These are phyloP conservation scores for Aspergillus unguis DNA, from an alignment of 2,329 filamentous ascomycete genomes.

Conservation along the genomic window DNA sequence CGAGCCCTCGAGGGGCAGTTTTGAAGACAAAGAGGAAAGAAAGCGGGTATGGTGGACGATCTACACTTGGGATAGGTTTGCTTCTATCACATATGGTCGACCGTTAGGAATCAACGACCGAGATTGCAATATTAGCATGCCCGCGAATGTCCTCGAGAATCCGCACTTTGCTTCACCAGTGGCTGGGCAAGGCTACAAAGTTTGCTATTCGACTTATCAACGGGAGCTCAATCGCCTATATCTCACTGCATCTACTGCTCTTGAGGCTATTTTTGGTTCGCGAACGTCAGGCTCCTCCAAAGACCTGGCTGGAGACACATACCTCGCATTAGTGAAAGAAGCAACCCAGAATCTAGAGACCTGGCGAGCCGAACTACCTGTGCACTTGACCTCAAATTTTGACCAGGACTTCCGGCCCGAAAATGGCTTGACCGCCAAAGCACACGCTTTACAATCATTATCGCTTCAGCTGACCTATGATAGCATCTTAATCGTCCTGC, in stretches of 20 bases:
- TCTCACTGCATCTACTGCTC: constrained; percentile 22
- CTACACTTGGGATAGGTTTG: constrained; percentile 44
- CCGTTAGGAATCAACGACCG: constrained; percentile 44
- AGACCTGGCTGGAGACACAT: constrained; percentile 18
- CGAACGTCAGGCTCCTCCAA: constrained; percentile 20
- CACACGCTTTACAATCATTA: constrained; percentile 37
- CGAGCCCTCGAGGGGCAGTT: constrained; percentile 20
- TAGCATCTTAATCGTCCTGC: constrained; percentile 43
- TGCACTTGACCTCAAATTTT: constrained; percentile 19
- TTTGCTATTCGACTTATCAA: constrained; percentile 25
- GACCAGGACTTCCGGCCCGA: constrained; percentile 16
- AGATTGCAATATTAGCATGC: constrained; percentile 37
- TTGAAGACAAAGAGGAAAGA: constrained; percentile 33
- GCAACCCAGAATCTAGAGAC: constrained; percentile 19
- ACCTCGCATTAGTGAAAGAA: constrained; percentile 17
- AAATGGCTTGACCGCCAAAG: constrained; percentile 11
- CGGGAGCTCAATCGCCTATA: constrained; percentile 25
- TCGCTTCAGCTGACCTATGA: constrained; percentile 45
- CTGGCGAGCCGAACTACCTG: constrained; percentile 19
- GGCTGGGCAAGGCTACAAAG: constrained; percentile 1
- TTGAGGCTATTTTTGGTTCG: constrained; percentile 25
- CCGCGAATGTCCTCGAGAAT: constrained; percentile 32
- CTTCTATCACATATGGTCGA: constrained; percentile 41
- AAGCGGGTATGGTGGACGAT: constrained; percentile 44
- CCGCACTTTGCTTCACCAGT: constrained; percentile 22